Base-by-base conservation (phyloP, 805 yeast genomes). In the Metschnikowia amazonensis region DNA sequence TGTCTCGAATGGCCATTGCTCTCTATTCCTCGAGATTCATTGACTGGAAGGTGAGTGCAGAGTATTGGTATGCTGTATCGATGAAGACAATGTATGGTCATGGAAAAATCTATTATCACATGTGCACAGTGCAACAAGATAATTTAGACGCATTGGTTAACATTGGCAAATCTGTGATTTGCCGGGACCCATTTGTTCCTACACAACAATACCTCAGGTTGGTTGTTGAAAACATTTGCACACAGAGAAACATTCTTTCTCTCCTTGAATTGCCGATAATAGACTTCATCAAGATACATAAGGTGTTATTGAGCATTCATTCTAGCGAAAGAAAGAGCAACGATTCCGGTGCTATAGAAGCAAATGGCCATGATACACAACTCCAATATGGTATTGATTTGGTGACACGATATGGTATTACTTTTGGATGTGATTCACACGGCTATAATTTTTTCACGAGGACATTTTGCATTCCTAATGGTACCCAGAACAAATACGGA, bases 1-100 rank as follows among this genome's bases (percentile, higher is more conserved):
- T 88, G 52, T 83, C 92, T 29, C 69, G 95, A 59, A 86, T 88
- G 89, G 92, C 95, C 9, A 86, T 88, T 54, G 94, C 95, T 0
- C 67, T 87, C 35, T 86, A 86, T 56, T 83, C 89, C 6, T 82
- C 89, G 1, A 77, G 84, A 42, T 84, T 79, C 59, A 85, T 86
- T 52, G 95, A 88, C 63, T 88, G 96, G 96, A 85, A 86, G 60
- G 64, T 82, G 16, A 77, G 88, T 46, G 84, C 95, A 1, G 89
- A 86, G 61, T 80, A 81, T 60, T 88, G 96, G 96, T 88, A 88
- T 58, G 72, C 79, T 21, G 72, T 80, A 23, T 82, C 95, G 3
- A 77, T 86, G 79, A 77, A 79, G 53, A 77, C 85, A 13, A 81
- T 82, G 51, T 86, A 82, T 58, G 90, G 94, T 2, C 89, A 84